Conservation (phyloP, 257 asterid genomes). For the Fraxinus quadrangulata region DNA sequence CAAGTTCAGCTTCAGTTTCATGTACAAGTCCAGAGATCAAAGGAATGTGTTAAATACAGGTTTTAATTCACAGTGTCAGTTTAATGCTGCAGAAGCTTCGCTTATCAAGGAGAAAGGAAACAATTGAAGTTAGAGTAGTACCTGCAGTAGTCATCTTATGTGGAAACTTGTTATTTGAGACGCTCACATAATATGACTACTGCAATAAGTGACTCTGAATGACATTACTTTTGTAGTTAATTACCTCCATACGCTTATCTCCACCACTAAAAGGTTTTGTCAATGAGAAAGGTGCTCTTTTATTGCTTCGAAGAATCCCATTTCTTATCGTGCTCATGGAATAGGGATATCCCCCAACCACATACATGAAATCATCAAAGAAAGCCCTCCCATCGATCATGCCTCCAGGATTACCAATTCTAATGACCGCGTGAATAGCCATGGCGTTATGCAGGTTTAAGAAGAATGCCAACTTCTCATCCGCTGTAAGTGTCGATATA, state of each 20-base stretch:
- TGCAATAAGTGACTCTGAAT: too few species aligned
- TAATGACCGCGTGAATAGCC: constrained; percentile 85
- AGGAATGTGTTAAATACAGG: neutral
- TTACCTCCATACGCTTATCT: constrained; percentile 84
- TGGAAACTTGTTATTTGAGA: too few species aligned
- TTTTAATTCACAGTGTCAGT: neutral
- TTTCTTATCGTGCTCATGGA: constrained; percentile 70
- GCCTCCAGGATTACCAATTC: constrained; percentile 85
- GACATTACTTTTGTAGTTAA: neutral
- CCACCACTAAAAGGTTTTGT: constrained; percentile 67
- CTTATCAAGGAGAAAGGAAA: too few species aligned
- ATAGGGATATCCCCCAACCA: constrained; percentile 74
- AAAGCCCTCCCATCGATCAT: constrained; percentile 74
- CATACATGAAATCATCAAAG: constrained; percentile 74
- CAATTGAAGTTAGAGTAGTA: too few species aligned
- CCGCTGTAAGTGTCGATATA: constrained; percentile 50
- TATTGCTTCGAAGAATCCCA: constrained; percentile 82
- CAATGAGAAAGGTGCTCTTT: constrained; percentile 76
- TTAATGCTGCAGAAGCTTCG: too few species aligned
- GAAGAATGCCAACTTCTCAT: constrained; percentile 82
- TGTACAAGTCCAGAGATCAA: neutral
- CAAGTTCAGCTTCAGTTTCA: neutral
- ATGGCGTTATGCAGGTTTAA: constrained; percentile 84
- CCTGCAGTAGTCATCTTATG: too few species aligned
- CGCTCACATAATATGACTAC: too few species aligned